phyloP scores from a whole-genome alignment of 768 basidiomycete species.

The Mycena belliarum region DNA sequence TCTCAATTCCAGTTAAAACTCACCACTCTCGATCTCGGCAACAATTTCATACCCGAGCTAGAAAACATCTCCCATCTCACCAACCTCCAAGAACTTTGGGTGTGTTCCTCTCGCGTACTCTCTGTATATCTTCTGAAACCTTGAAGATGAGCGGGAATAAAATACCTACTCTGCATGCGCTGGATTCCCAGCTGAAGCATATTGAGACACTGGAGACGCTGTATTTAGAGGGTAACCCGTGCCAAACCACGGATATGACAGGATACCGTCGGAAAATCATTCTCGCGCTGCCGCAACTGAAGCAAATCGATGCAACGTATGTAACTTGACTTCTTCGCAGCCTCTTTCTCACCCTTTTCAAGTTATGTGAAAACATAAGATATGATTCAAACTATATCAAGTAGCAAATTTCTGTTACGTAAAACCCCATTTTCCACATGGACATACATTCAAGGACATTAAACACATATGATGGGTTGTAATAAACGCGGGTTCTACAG shows the following conservation, averaged over 20 bases:
- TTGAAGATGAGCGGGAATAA: conserved; percentile 86
- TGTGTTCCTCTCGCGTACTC: conserved; percentile 33
- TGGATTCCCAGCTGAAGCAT: conserved; percentile 67
- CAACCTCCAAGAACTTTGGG: conserved; percentile 93
- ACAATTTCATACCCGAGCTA: conserved; percentile 77
- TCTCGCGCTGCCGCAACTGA: conserved; percentile 82
- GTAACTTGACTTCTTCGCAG: conserved; percentile 33
- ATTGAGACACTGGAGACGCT: conserved; percentile 75
- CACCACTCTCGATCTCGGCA: conserved; percentile 83
- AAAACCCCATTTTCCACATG: not conserved
- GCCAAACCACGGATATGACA: conserved; percentile 74
- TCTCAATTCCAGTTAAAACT: conserved; percentile 49
- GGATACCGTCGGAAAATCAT: conserved; percentile 89
- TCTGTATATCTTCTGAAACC: not conserved
- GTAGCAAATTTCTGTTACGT: not conserved
- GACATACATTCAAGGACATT: not conserved
- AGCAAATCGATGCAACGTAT: conserved; percentile 95
- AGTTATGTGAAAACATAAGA: conserved; percentile 21
- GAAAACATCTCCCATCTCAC: conserved; percentile 82
- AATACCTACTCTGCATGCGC: conserved; percentile 65
- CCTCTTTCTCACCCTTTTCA: not conserved
- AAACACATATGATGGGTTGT: not conserved
- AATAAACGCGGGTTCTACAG: too few relatives aligned
- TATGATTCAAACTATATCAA: too few relatives aligned
- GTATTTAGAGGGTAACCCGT: conserved; percentile 95